Base-by-base conservation (phyloP, 768 basidiomycete species). In the Suillus discolor region DNA sequence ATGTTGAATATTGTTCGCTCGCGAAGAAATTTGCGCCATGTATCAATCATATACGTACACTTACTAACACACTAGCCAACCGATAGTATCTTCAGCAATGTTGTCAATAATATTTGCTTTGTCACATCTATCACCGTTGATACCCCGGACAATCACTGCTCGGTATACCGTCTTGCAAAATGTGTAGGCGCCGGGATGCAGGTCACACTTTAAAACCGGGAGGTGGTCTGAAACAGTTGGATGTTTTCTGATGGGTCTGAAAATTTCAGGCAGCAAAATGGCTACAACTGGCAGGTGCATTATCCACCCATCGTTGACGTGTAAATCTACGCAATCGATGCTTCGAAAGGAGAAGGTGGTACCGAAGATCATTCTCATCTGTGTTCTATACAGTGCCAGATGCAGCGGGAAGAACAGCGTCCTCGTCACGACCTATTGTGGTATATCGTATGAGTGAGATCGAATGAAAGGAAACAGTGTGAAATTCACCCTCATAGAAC, bases 401-500 rank as follows among this genome's bases (percentile, higher is more conserved):
- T 57, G 90, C 90, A 67, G 90, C 92, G 16, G 92, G 91, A 53
- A 85, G 75, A 64, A 89, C 79, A 25, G 85, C 88, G 64, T 91
- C 82, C 79, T 93, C 92, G 71, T 93, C 92, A 72, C 89, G 83
- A 62, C 92, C 92, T 93, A 67, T 59, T 65, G 23, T 61, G 62
- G 12, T 4, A 1, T 7, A 54, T 68, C 41, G 2, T 28, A 42
- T 60, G 59, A 42, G 59, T 25, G 11, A 7, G 34, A 53, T 47
- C 15, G 20, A 18, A 36, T 39, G 13, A 44, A 63, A 42, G 2
- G 4, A 31, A 31, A 62, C 62, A 62, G 31, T 59, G 4, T 38
- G 38, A 45, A 11, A 83, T 87, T 57, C 75, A 93, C 93, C 93
- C 74, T 91, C 90, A 62, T 88, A 90, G 71, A 95, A 95, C 81